A percentile compares a stretch with the other conserved stretches of the same genome.
Evolutionary conservation across 2,329 filamentous ascomycete species (phyloP).

Genomic region (Blastomyces emzantsi): DNA sequence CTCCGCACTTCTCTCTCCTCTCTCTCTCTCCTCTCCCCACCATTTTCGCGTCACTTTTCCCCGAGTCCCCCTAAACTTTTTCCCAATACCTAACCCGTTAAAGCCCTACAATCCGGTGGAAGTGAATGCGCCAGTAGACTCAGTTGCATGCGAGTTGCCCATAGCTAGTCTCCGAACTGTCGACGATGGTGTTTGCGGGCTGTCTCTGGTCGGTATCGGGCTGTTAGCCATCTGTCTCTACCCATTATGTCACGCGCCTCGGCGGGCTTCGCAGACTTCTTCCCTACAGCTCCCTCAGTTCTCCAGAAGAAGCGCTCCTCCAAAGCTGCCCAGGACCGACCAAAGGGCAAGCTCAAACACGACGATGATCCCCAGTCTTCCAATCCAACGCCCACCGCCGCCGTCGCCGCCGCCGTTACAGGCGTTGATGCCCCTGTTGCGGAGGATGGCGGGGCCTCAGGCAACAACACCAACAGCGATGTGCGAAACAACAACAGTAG

Average conservation of each 20-base stretch:
- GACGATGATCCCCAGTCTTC: conserved; percentile 16
- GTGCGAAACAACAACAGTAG: neutral
- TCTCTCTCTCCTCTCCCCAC: neutral
- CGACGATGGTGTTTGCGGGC: conserved; percentile 36
- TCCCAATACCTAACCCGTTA: neutral
- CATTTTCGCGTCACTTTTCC: conserved; percentile 6
- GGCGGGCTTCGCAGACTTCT: conserved; percentile 79
- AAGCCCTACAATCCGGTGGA: neutral
- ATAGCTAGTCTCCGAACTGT: conserved; percentile 11
- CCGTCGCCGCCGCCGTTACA: conserved; percentile 12
- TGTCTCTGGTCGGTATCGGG: conserved; percentile 27
- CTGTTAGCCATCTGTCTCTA: conserved; percentile 33
- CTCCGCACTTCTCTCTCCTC: neutral
- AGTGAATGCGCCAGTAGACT: conserved; percentile 1
- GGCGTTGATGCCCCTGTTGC: conserved; percentile 9
- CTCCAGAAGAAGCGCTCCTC: conserved; percentile 40
- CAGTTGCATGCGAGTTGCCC: conserved; percentile 4
- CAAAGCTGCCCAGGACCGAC: conserved; percentile 48
- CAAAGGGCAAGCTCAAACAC: conserved; percentile 45
- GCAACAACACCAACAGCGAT: neutral
- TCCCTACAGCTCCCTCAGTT: conserved; percentile 65
- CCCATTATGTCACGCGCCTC: conserved; percentile 72
- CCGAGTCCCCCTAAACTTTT: neutral
- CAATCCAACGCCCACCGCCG: conserved; percentile 10
- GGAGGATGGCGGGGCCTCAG: conserved; percentile 10